phyloP scores from a whole-genome alignment of 2,329 filamentous ascomycete species.

The Hortaea sp. region DNA sequence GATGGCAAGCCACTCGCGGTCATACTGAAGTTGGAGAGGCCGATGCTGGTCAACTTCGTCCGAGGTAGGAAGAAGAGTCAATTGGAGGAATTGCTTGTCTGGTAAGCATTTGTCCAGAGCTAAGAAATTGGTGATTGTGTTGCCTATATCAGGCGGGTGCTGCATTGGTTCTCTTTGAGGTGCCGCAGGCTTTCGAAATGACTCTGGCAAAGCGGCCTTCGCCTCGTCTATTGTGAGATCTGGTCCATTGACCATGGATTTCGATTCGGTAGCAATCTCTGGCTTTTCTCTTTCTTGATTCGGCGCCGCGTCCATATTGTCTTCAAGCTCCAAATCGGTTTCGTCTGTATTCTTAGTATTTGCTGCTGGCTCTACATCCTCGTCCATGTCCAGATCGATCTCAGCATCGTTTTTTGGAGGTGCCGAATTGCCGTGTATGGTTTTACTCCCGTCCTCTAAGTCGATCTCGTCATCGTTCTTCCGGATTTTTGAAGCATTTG shows the following conservation, averaged over 20 bases:
- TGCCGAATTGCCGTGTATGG: slow-evolving; percentile 2
- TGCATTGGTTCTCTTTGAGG: slow-evolving; percentile 42
- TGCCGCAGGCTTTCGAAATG: slow-evolving; percentile 43
- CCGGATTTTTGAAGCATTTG: neutral
- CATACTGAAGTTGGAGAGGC: slow-evolving; percentile 62
- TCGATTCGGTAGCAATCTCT: slow-evolving; percentile 14
- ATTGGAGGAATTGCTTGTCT: slow-evolving; percentile 69
- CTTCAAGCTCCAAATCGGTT: slow-evolving; percentile 29
- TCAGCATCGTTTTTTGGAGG: slow-evolving; percentile 51
- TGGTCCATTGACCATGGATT: slow-evolving; percentile 3
- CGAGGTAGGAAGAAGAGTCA: slow-evolving; percentile 53
- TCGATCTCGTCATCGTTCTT: slow-evolving; percentile 23
- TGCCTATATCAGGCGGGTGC: slow-evolving; percentile 62
- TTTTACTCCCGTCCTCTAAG: slow-evolving; percentile 10
- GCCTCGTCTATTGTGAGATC: slow-evolving; percentile 7
- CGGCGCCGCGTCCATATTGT: slow-evolving; percentile 17
- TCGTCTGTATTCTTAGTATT: slow-evolving; percentile 30
- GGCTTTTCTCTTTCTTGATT: slow-evolving; percentile 15
- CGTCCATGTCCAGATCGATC: slow-evolving; percentile 45
- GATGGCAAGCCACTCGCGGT: slow-evolving; percentile 92
- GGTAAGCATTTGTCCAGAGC: slow-evolving; percentile 86
- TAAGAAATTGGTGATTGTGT: slow-evolving; percentile 72
- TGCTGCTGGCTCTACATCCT: slow-evolving; percentile 12
- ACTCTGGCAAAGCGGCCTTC: slow-evolving; percentile 64
- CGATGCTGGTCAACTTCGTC: slow-evolving; percentile 22